Evolutionary conservation across 192 early-diverging fungal species (phyloP).

Genomic region (Mortierella alpina): DNA sequence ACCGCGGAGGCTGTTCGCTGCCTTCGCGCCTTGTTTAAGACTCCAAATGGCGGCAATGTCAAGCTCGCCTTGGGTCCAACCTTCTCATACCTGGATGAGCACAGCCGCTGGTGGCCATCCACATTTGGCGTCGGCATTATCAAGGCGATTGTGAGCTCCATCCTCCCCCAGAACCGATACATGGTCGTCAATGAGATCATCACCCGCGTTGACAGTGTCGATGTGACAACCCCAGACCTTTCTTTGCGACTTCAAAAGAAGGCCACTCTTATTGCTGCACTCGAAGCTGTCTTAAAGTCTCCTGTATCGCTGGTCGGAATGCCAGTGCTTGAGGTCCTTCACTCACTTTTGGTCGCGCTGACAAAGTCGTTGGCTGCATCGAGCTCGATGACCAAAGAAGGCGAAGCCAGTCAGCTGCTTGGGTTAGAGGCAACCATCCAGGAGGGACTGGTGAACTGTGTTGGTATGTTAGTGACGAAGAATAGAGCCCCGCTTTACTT

Average conservation of each 20-base stretch:
- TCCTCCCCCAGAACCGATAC: conserved; percentile 59
- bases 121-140: conserved; percentile 47
- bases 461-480: conserved; percentile 23
- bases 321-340: conserved; percentile 64
- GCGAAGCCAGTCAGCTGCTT: conserved; percentile 13
- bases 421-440: conserved; percentile 25
- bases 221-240: conserved; percentile 27
- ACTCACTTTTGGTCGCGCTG: conserved; percentile 55
- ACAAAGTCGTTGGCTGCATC: conserved; percentile 42
- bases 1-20: conserved; percentile 50
- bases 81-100: conserved; percentile 50
- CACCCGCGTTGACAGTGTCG: conserved; percentile 47
- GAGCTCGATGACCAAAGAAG: conserved; percentile 22
- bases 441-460: conserved; percentile 39
- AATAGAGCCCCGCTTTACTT: too few species aligned
- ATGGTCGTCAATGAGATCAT: conserved; percentile 63
- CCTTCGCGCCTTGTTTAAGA: conserved; percentile 46
- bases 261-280: conserved; percentile 56
- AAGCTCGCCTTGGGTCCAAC: conserved; percentile 29
- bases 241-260: conserved; percentile 49
- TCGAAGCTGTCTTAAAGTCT: conserved; percentile 57
- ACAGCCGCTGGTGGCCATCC: conserved; percentile 50
- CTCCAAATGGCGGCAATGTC: conserved; percentile 34
- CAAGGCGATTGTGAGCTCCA: conserved; percentile 35
- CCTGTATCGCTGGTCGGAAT: conserved; percentile 59